Evolutionary conservation across 225 moss, liverwort and hornwort genomes (phyloP).

Genomic region (Ulota crispa): DNA sequence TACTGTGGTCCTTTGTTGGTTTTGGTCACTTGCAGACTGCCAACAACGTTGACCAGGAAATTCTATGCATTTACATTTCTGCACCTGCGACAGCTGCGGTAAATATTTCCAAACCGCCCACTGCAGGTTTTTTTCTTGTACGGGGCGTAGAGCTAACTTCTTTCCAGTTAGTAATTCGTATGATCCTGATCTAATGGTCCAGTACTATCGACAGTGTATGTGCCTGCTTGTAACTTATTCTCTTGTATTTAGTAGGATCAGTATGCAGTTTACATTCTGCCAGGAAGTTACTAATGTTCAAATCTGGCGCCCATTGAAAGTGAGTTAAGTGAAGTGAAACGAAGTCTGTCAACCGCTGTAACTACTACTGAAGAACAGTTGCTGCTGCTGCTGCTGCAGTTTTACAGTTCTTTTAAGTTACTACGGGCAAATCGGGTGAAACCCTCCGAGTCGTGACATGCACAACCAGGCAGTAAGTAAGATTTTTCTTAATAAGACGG

Average conservation of each 20-base stretch:
- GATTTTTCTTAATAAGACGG: constrained; percentile 38
- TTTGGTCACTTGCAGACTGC: constrained; percentile 13
- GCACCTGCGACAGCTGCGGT: background rate
- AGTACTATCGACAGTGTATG: constrained; percentile 16
- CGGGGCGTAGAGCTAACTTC: background rate
- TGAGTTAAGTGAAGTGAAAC: constrained; percentile 1
- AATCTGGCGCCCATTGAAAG: constrained; percentile 20
- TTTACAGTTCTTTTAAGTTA: background rate
- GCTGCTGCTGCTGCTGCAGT: constrained; percentile 10
- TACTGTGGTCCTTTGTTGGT: constrained; percentile 21
- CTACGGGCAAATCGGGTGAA: constrained; percentile 10
- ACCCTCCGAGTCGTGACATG: constrained; percentile 22
- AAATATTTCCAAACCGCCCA: constrained; percentile 1
- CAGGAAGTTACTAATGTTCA: background rate
- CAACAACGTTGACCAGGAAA: constrained; percentile 27
- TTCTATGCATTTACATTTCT: constrained; percentile 23
- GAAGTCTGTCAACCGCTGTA: constrained; percentile 35
- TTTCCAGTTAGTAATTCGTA: constrained; percentile 4
- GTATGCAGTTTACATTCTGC: constrained; percentile 2
- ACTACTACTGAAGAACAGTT: constrained; percentile 19
- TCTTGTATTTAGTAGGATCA: constrained; percentile 22
- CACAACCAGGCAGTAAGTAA: constrained; percentile 28
- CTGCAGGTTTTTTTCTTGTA: constrained; percentile 11
- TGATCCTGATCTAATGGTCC: background rate
- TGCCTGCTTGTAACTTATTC: constrained; percentile 28